A percentile compares a stretch with the other conserved stretches of the same genome.
These are phyloP conservation scores for Melaleuca alternifolia DNA, from an alignment of 345 rosid species.

Conservation along the genomic window DNA sequence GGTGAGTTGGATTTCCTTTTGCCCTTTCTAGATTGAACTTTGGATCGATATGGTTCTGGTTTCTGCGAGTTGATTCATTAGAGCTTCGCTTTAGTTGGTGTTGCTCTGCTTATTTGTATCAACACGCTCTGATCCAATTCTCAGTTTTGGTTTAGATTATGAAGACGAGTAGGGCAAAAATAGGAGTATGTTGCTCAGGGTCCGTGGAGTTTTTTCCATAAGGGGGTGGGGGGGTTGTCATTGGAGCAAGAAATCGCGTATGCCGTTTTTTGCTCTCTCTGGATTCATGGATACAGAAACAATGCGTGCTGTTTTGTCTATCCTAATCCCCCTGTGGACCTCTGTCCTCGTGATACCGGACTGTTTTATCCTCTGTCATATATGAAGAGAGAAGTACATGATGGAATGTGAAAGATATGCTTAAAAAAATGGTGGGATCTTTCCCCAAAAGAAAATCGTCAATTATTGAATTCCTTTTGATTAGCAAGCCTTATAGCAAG, in stretches of 20 bases:
- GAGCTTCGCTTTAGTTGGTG: not conserved
- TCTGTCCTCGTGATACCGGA: not conserved
- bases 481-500: not conserved
- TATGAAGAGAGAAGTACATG: not conserved
- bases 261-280: not conserved
- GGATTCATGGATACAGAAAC: not conserved
- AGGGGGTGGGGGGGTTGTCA: not conserved
- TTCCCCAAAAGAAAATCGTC: not conserved
- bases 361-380: not conserved
- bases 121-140: not conserved
- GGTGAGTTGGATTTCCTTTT: constrained; percentile 17
- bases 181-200: not conserved
- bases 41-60: not conserved
- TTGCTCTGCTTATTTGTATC: not conserved
- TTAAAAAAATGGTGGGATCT: not conserved
- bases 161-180: not conserved
- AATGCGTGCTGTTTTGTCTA: not conserved
- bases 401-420: not conserved
- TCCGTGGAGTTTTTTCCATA: not conserved
- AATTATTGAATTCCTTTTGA: not conserved
- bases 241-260: not conserved
- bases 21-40: not conserved
- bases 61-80: not conserved
- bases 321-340: not conserved
- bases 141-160: not conserved